phyloP scores from a whole-genome alignment of 192 early-diverging fungal genomes.

The Dispira parvispora region DNA sequence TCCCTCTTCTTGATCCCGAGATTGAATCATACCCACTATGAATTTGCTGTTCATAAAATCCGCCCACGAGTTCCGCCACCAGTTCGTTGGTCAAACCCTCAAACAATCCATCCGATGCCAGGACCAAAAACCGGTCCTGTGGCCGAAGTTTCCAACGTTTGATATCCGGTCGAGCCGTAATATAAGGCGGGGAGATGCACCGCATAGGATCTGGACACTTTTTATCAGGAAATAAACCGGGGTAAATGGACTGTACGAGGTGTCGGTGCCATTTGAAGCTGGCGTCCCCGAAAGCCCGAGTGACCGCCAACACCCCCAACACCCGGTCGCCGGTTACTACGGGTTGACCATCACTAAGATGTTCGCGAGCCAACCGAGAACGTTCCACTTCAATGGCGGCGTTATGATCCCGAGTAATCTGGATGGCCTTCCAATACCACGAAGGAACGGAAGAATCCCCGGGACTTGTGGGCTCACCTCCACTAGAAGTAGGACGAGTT shows the following conservation, averaged over 20 bases:
- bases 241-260: slow-evolving; percentile 6
- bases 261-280: slow-evolving; percentile 8
- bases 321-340: background rate
- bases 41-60: background rate
- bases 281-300: slow-evolving; percentile 3
- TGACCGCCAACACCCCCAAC: slow-evolving; percentile 2
- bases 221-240: slow-evolving; percentile 2
- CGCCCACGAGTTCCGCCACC: slow-evolving; percentile 6
- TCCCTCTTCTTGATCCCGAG: too few relatives aligned
- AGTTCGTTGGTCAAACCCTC: background rate
- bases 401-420: slow-evolving; percentile 3
- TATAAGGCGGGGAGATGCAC: slow-evolving; percentile 2
- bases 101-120: slow-evolving; percentile 1
- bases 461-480: background rate
- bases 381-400: slow-evolving; percentile 4
- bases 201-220: background rate
- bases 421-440: slow-evolving; percentile 2
- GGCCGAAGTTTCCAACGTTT: background rate
- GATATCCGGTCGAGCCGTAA: slow-evolving; percentile 5
- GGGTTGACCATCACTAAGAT: background rate
- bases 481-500: background rate
- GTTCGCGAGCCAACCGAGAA: background rate
- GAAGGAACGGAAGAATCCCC: background rate
- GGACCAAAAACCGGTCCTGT: slow-evolving; percentile 6
- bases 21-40: too few relatives aligned